Percentiles rank a stretch among this genome's conserved stretches.
These are phyloP conservation scores for Bipolaris victoriae DNA, from an alignment of 2,329 filamentous ascomycete species.

Conservation along the genomic window DNA sequence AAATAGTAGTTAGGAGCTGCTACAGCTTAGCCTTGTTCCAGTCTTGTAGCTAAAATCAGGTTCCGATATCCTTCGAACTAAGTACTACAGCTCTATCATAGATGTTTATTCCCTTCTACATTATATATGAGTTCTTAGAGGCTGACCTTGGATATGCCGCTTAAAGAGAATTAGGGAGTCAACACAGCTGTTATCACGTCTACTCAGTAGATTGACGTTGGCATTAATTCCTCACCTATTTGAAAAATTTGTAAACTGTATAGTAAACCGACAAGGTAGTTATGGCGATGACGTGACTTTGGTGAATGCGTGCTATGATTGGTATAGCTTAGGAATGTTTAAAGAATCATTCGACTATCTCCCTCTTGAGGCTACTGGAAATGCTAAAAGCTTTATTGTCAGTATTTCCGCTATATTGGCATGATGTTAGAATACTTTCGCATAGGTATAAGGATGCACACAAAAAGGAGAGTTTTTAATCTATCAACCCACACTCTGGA, in stretches of 20 bases:
- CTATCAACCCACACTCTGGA: too few species aligned
- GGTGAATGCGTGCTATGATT: too few species aligned
- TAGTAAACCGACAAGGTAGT: constrained; percentile 1
- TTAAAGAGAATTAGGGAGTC: too few species aligned
- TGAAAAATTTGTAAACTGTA: not conserved
- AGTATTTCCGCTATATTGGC: too few species aligned
- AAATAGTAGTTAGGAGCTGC: constrained; percentile 21
- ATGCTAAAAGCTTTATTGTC: too few species aligned
- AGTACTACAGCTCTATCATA: not conserved
- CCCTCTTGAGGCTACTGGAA: too few species aligned
- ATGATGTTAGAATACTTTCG: too few species aligned
- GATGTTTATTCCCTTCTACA: not conserved
- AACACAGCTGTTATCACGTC: too few species aligned
- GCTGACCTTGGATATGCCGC: not conserved
- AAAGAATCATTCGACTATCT: too few species aligned
- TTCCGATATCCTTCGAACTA: constrained; percentile 11
- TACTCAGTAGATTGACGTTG: not conserved
- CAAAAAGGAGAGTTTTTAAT: too few species aligned
- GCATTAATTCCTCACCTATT: not conserved
- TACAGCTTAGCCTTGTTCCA: constrained; percentile 16
- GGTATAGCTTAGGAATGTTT: too few species aligned
- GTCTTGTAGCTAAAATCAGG: constrained; percentile 21
- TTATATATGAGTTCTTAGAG: not conserved
- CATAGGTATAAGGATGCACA: too few species aligned
- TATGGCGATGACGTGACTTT: not conserved